Percentiles rank a stretch among this genome's conserved stretches.
Conservation (phyloP, 208 protist genomes). For the Wallacemonas sp. region DNA sequence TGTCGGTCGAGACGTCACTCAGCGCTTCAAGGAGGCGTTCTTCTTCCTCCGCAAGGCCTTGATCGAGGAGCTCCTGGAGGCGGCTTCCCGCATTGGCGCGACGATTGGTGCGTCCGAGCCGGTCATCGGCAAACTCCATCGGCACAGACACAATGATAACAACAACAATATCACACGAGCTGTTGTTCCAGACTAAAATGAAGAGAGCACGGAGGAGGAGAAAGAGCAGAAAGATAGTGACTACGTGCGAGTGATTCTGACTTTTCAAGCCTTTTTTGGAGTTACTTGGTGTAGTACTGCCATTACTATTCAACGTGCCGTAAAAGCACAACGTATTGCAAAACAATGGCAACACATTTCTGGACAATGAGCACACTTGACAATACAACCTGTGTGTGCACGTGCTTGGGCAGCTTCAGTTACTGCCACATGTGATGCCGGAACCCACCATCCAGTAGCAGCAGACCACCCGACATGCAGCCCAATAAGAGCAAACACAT, state of each 20-base stretch:
- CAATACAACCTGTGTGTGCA: too few species aligned
- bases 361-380: too few species aligned
- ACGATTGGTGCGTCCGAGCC: conserved; percentile 27
- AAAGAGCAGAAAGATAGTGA: conserved; percentile 6
- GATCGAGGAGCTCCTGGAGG: conserved; percentile 62
- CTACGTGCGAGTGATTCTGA: background rate
- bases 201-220: background rate
- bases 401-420: too few species aligned
- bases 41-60: conserved; percentile 70
- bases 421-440: too few species aligned
- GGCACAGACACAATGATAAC: background rate
- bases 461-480: too few species aligned
- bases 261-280: background rate
- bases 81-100: conserved; percentile 69
- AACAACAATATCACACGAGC: background rate
- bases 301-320: too few species aligned
- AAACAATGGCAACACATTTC: too few species aligned
- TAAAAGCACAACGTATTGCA: too few species aligned
- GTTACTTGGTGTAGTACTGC: too few species aligned
- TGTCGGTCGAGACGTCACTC: conserved; percentile 54
- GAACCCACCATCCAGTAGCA: too few species aligned
- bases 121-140: conserved; percentile 51
- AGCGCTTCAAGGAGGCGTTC: conserved; percentile 49
- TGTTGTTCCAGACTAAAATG: too few species aligned
- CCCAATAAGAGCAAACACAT: too few species aligned